Percentiles rank a stretch among this genome's conserved stretches.
phyloP scores from a whole-genome alignment of 23 red algal species.

The Pyropia haitanensis region DNA sequence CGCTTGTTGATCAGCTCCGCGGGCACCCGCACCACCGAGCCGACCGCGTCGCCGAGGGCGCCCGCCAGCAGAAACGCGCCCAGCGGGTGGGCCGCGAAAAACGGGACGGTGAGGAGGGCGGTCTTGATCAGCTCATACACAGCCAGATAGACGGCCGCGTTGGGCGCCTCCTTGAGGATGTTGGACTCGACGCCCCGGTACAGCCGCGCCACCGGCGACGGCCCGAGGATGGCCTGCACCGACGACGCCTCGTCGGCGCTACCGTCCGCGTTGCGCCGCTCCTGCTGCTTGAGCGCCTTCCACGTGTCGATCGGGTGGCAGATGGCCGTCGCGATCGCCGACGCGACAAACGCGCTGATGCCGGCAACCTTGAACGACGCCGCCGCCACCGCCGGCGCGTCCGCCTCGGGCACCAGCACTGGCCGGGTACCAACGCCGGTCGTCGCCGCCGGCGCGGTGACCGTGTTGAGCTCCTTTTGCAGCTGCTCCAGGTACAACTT shows the following conservation, averaged over 20 bases:
- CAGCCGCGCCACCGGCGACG: not conserved
- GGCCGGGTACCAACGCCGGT: constrained; percentile 13
- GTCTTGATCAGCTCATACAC: constrained; percentile 51
- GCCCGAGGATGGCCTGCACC: constrained; percentile 1
- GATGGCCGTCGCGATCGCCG: constrained; percentile 15
- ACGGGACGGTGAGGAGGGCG: constrained; percentile 17
- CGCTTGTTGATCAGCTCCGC: constrained; percentile 66
- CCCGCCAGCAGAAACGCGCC: constrained; percentile 28
- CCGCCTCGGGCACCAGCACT: constrained; percentile 20
- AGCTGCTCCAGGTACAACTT: constrained; percentile 28
- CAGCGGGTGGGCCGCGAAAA: constrained; percentile 21
- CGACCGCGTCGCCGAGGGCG: constrained; percentile 47
- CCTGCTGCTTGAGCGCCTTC: constrained; percentile 31
- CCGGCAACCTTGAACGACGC: constrained; percentile 25
- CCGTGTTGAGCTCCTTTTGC: constrained; percentile 28
- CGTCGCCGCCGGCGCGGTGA: constrained; percentile 5
- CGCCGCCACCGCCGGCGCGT: constrained; percentile 8
- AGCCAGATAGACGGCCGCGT: constrained; percentile 57
- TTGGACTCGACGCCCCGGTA: constrained; percentile 42
- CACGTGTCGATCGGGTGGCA: constrained; percentile 61
- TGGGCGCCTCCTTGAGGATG: constrained; percentile 61
- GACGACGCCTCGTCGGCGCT: constrained; percentile 2
- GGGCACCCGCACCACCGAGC: constrained; percentile 47
- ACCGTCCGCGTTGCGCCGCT: not conserved
- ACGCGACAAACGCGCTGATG: constrained; percentile 31